A percentile compares a stretch with the other conserved stretches of the same genome.
Conservation (phyloP, 345 rosid species). For the Eucalyptus polybractea region DNA sequence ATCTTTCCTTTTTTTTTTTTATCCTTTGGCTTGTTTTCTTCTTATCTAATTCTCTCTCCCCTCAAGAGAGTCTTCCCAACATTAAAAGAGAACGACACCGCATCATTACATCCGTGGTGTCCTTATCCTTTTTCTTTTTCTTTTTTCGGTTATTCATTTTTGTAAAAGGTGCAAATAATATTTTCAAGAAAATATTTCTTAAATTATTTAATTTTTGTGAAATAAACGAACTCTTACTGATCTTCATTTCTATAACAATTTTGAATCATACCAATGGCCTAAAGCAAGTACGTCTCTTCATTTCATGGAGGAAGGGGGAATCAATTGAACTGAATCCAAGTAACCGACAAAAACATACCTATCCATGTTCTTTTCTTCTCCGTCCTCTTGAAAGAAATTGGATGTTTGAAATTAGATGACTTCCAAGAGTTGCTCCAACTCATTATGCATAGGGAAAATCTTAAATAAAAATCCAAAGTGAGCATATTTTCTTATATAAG, state of each 20-base stretch:
- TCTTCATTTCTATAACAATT: neutral
- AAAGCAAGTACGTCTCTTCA: neutral
- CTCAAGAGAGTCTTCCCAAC: fast-evolving
- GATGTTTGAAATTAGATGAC: neutral
- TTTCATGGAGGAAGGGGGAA: neutral
- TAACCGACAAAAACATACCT: neutral
- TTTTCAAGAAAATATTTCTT: fast-evolving
- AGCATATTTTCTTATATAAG: too few species aligned
- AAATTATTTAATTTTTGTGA: too few species aligned
- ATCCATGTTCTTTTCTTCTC: neutral
- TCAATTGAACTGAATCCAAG: neutral
- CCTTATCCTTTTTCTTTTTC: too few species aligned
- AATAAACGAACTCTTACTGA: fast-evolving
- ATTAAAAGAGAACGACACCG: fast-evolving
- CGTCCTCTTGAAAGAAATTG: fast-evolving
- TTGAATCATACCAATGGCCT: neutral
- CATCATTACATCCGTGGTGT: fast-evolving
- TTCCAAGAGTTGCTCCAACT: neutral
- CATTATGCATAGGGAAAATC: neutral
- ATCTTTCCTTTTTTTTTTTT: fast-evolving
- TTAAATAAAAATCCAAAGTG: too few species aligned
- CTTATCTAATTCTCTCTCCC: neutral
- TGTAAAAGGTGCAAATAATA: fast-evolving
- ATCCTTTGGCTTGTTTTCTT: too few species aligned
- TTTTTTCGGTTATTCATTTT: too few species aligned